Evolutionary conservation across 2,329 filamentous ascomycete species (phyloP), one percentile per base, ranked within the genome.

Genomic region (Hawksworthiomyces lignivorus): DNA sequence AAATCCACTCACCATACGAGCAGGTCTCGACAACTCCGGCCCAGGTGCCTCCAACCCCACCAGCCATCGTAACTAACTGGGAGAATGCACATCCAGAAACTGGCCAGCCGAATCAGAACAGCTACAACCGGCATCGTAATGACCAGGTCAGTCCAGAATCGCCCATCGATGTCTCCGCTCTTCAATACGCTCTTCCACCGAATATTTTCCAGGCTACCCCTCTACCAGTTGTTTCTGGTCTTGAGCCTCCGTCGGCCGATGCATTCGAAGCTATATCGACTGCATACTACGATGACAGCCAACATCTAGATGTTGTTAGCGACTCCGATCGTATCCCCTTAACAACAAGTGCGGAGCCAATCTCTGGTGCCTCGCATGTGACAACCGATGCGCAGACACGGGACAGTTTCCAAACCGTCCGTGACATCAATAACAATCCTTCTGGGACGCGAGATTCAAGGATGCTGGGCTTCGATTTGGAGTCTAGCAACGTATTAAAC

Each of bases 301-400:
- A 62, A 35, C 54, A 58, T 8, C 48, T 59, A 26, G 56, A 62
- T 24, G 57, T 60, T 64, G 41, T 62, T 67, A 28, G 26, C 34
- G 73, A 80, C 47, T 79, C 76, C 7, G 78, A 82, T 54, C 65
- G 65, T 30, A 66, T 74, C 12, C 78, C 78, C 20, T 63, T 82
- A 38, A 75, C 74, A 12, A 64, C 67, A n/a, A 60, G 67, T 31
- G 70, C 70, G 20, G 70, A 75, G 50, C 72, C 76, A 6, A 80
- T 76, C 18, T 65, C 71, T 6, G 69, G 73, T 15, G 62, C 69
- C 12, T 62, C 68, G 15, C 60, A 52, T 5, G 48, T 60, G 6
- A 58, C 58, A 15, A 52, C 56, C 5, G 68, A 70, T 15, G 54
- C 63, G 12, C 62, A 64, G 39, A 59, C 64, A 24, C 64, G 70